Evolutionary conservation across 1,284 basidiomycete genomes (phyloP), one percentile per base, ranked within the genome.

Genomic region (Chalciporus sp.): DNA sequence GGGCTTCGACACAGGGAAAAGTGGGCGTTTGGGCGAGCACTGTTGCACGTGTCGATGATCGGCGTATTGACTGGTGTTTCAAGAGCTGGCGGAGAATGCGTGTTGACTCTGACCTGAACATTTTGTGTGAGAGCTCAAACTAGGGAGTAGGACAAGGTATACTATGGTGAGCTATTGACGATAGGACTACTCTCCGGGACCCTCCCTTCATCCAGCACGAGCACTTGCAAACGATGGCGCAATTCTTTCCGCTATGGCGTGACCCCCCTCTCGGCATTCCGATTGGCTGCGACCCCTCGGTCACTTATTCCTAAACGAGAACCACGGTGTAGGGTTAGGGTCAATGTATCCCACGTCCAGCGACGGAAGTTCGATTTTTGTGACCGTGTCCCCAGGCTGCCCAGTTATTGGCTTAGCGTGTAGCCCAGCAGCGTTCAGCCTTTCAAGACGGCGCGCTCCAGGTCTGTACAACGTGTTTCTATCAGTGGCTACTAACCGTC

Each of bases 1-100:
- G 88, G 2, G 86, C 86, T 49, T 90, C 88, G 16, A 91, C 88
- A 58, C 89, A 91, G 12, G 88, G 89, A 58, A 91, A 91, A 26
- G 77, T 74, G 0, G 85, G 81, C 0, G 46, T 11, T 3, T 29
- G 44, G 20, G 48, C 8, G 23, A 19, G 52, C 2, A 28, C 35
- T 2, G 44, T 2, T 14, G 51, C 45, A 14, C 17, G 37, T 19
- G 46, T 47, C 1, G 47, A 51, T 16, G 53, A 53, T 12, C 8
- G n/a, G 11, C 47, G 50, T 4, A 31, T 28, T 9, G 27, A 23
- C 28, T 14, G 16, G 20, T 4, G 46, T 12, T 28, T 45, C 9
- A 26, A n/a, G 17, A 49, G 12, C 33, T 33, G 46, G 7, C 51
- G 37, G 23, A 59, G 43, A 3, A 33, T 17, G 12, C 35, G 54